These are phyloP conservation scores for Boletus holoroseus DNA, from an alignment of 1,284 basidiomycete species.

Conservation along the genomic window DNA sequence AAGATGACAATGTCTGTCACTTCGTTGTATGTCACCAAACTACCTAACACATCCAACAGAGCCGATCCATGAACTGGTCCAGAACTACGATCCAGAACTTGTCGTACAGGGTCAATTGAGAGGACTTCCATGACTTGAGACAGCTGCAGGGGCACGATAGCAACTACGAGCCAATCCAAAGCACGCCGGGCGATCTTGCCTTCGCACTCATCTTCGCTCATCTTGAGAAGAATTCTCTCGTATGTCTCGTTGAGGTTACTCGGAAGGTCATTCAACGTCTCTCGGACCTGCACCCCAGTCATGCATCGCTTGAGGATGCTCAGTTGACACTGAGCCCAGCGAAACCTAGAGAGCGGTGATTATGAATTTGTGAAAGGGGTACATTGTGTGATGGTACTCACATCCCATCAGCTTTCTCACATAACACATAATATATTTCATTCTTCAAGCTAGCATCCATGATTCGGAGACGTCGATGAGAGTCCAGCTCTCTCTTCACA, in stretches of 20 bases:
- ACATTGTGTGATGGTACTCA: not conserved
- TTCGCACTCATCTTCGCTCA: not conserved
- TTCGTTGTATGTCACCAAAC: conserved; percentile 6
- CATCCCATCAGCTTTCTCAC: not conserved
- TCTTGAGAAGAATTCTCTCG: conserved; percentile 2
- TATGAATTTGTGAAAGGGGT: not conserved
- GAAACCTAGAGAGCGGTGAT: not conserved
- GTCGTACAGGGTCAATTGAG: not conserved
- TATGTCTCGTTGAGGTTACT: not conserved
- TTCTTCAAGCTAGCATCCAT: not conserved
- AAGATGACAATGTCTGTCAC: conserved; percentile 1
- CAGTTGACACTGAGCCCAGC: not conserved
- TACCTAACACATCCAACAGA: conserved; percentile 6
- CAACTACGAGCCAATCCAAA: conserved; percentile 6
- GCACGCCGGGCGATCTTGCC: not conserved
- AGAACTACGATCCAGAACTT: not conserved
- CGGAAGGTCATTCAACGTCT: not conserved
- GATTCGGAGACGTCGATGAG: not conserved
- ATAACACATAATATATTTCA: not conserved
- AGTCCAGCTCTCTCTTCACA: not conserved
- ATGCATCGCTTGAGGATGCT: not conserved
- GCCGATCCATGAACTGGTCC: not conserved
- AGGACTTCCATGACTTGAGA: not conserved
- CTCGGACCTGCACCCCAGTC: not conserved
- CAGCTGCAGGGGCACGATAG: not conserved